phyloP scores from a whole-genome alignment of 192 early-diverging fungal species.

The Spizellomyces punctatus region DNA sequence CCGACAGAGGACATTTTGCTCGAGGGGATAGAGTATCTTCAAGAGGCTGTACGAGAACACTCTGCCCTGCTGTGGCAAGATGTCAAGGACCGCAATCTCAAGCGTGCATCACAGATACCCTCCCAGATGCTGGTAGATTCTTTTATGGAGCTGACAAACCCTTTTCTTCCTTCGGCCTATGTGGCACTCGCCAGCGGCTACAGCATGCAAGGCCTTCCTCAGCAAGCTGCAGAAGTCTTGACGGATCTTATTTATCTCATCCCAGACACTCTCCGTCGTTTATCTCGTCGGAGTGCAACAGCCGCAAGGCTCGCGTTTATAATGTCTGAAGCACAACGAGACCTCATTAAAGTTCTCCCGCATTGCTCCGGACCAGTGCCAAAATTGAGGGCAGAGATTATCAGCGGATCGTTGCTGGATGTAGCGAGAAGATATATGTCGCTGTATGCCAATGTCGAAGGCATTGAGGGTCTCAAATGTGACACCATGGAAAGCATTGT shows the following conservation, averaged over 20 bases:
- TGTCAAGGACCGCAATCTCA: background rate
- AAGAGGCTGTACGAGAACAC: background rate
- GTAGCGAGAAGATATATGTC: background rate
- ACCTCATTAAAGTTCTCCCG: too few relatives aligned
- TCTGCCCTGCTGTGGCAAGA: background rate
- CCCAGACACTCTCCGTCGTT: conserved; percentile 14
- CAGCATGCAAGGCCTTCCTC: background rate
- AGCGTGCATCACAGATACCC: background rate
- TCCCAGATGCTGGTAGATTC: conserved; percentile 3
- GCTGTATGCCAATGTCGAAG: background rate
- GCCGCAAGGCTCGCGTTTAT: background rate
- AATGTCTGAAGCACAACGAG: conserved; percentile 13
- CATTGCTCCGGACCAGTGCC: too few relatives aligned
- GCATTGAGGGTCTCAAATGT: background rate
- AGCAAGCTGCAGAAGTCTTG: conserved; percentile 19
- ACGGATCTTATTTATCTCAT: conserved; percentile 20
- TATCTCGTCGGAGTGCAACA: background rate
- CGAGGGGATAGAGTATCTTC: conserved; percentile 11
- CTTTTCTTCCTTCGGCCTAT: background rate
- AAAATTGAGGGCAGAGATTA: background rate
- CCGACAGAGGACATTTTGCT: background rate
- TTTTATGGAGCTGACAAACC: background rate
- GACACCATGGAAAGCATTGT: conserved; percentile 15
- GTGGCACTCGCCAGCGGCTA: conserved; percentile 30
- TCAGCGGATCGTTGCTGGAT: background rate